Conservation (phyloP, 495 filamentous ascomycete genomes). For the Cercophora sp. region DNA sequence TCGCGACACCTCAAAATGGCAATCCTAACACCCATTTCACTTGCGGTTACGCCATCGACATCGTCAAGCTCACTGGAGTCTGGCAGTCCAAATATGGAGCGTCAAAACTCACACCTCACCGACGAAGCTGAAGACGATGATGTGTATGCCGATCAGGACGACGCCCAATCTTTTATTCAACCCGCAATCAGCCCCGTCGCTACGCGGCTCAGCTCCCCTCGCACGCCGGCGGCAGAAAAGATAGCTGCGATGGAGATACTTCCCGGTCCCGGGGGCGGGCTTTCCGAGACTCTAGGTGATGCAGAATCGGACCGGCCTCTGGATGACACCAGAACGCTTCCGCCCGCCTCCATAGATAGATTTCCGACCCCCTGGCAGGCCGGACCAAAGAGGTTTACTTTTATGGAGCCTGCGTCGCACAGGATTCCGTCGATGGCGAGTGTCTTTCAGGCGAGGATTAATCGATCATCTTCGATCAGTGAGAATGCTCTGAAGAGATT, state of each 20-base stretch:
- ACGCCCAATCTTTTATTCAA: conserved; percentile 64
- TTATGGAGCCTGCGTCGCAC: conserved; percentile 28
- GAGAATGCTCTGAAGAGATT: conserved; percentile 45
- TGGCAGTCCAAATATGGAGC: too few species aligned
- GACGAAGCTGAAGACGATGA: conserved; percentile 16
- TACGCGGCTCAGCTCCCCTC: conserved; percentile 64
- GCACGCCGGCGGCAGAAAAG: conserved; percentile 73
- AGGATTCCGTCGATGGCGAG: conserved; percentile 38
- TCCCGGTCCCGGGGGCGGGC: conserved; percentile 49
- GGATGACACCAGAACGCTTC: conserved; percentile 9
- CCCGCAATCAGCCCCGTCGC: conserved; percentile 72
- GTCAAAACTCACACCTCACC: too few species aligned
- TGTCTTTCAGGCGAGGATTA: conserved; percentile 32
- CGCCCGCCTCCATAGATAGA: conserved; percentile 21
- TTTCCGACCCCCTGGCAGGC: conserved; percentile 53
- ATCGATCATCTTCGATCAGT: conserved; percentile 38
- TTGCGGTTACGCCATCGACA: too few species aligned
- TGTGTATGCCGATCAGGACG: conserved; percentile 46
- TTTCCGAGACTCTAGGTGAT: conserved; percentile 43
- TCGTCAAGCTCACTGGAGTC: too few species aligned
- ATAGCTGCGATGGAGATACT: conserved; percentile 59
- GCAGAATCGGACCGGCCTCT: neutral
- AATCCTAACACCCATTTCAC: too few species aligned
- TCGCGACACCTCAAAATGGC: too few species aligned
- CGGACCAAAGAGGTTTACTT: conserved; percentile 39